Evolutionary conservation across 768 basidiomycete genomes (phyloP), one percentile per base, ranked within the genome.

Genomic region (Boletus barrowsii): DNA sequence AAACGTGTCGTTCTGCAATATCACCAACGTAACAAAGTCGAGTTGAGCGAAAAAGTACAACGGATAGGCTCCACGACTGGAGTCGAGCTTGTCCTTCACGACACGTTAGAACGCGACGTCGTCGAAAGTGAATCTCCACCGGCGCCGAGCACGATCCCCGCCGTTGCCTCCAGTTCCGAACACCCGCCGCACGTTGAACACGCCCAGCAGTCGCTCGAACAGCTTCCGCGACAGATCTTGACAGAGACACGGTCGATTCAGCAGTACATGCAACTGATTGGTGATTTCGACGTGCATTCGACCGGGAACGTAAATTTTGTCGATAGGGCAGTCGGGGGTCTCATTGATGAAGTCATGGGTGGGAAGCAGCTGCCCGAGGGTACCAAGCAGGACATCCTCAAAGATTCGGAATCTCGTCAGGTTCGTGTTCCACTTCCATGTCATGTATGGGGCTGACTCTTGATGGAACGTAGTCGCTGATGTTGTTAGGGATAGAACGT

Each of bases 401-500:
- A 68, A 33, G 79, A 82, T 44, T 63, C 57, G 1, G 76, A 76
- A 43, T 67, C 75, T 5, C 66, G 77, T 18, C 76, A 73, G 65
- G 79, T 79, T 48, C 53, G 74, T 65, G 0, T 44, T 3, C 0
- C 22, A 17, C n/a, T 24, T 40, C 39, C 35, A 36, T 17, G 20
- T 29, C 0, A 10, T 36, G 35, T 9, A 32, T 18, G 8, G 33
- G 3, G 4, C 42, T 49, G 35, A 58, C 36, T 3, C 30, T 36
- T 15, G 15, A 35, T 36, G 35, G 18, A 3, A 9, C 39, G 10
- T 43, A 80, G 79, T 73, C 71, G 2, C 47, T 80, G 22, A 68
- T 79, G 58, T 65, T 74, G 62, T 62, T 81, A 17, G 76, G 73
- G 36, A 68, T 81, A 18, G 79, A 81, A 63, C 74, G 79, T 80